Percentiles rank a stretch among this genome's conserved stretches.
These are phyloP conservation scores for Sechiopsis laciniata DNA, from an alignment of 306 rosid genomes.

Conservation along the genomic window DNA sequence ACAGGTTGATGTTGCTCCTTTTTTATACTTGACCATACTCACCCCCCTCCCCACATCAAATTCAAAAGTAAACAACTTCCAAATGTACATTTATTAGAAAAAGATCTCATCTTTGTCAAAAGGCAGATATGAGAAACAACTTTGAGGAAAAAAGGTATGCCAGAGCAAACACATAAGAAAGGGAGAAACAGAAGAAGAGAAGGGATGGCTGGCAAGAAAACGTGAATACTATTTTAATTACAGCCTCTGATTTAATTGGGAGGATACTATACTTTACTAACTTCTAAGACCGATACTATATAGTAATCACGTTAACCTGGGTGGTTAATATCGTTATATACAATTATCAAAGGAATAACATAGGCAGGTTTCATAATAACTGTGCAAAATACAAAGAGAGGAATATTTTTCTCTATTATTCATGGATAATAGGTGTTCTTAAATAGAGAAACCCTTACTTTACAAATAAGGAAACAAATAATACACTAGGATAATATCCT, in stretches of 20 bases:
- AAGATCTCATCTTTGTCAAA: neutral
- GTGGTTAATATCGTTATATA: neutral
- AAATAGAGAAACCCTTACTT: no score
- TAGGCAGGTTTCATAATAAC: neutral
- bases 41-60: neutral
- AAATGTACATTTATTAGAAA: neutral
- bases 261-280: neutral
- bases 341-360: slow-evolving; percentile 1
- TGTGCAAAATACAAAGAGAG: no score
- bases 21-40: neutral
- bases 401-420: no score
- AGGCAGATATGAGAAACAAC: slow-evolving; percentile 1
- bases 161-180: neutral
- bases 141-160: slow-evolving; percentile 12
- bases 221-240: neutral
- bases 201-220: neutral
- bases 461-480: no score
- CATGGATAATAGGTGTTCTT: no score
- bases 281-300: neutral
- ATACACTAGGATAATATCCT: no score
- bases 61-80: neutral
- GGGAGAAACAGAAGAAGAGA: neutral
- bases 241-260: neutral
- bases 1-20: neutral
- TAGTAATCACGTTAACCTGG: neutral